Evolutionary conservation across 2,329 filamentous ascomycete species (phyloP).

Genomic region (Capronia coronata): DNA sequence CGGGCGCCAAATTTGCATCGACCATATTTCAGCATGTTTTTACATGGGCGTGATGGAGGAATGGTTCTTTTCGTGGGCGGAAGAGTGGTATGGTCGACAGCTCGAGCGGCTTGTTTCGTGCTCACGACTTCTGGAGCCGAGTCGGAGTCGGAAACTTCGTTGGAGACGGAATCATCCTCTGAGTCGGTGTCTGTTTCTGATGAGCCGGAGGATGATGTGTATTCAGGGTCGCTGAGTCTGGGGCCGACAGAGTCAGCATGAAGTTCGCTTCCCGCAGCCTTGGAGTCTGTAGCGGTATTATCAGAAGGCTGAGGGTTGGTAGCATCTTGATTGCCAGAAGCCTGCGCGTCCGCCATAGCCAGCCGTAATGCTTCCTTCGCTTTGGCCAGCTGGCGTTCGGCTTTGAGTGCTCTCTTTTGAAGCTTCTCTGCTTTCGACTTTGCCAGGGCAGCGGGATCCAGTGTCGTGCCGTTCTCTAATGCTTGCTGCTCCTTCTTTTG

Average conservation of each 20-base stretch:
- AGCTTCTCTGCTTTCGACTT: slow-evolving; percentile 36
- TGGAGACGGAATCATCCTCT: slow-evolving; percentile 10
- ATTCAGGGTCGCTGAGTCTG: slow-evolving; percentile 13
- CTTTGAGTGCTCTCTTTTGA: slow-evolving; percentile 39
- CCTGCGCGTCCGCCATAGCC: slow-evolving; percentile 6
- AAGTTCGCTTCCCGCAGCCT: neutral
- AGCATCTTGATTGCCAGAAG: neutral
- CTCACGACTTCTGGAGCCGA: slow-evolving; percentile 38
- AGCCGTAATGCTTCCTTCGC: slow-evolving; percentile 19
- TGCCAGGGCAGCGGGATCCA: slow-evolving; percentile 7
- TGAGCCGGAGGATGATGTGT: slow-evolving; percentile 20
- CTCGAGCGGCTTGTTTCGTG: slow-evolving; percentile 36
- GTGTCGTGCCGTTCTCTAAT: slow-evolving; percentile 1
- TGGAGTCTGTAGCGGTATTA: neutral
- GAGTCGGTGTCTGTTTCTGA: slow-evolving; percentile 18
- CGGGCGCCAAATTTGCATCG: slow-evolving; percentile 38
- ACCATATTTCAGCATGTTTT: slow-evolving; percentile 38
- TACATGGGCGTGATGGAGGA: slow-evolving; percentile 32
- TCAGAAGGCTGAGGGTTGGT: neutral
- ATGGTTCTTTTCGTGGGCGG: slow-evolving; percentile 29
- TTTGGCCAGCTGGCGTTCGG: slow-evolving; percentile 32
- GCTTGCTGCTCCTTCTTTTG: neutral
- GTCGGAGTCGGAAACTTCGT: slow-evolving; percentile 10
- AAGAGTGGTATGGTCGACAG: slow-evolving; percentile 34
- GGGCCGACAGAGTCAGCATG: slow-evolving; percentile 4